Conservation (phyloP, 1,284 basidiomycete genomes). For the Phylloboletellus chloephorus region DNA sequence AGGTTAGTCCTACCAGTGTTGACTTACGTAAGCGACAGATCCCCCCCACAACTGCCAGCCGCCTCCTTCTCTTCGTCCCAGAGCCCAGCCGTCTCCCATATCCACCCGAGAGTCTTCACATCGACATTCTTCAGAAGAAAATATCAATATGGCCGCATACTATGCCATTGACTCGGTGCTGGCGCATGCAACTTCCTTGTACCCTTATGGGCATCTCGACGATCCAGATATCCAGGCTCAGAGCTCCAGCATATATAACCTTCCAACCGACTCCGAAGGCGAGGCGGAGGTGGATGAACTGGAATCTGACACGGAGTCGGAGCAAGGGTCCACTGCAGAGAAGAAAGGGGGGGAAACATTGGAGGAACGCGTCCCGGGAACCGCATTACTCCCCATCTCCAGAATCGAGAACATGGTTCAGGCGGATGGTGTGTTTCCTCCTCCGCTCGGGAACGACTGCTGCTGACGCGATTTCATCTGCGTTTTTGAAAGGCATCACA, state of each 20-base stretch:
- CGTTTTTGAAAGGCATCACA: slow-evolving; percentile 40
- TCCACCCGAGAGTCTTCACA: slow-evolving; percentile 3
- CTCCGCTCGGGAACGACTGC: not conserved
- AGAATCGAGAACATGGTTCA: slow-evolving; percentile 67
- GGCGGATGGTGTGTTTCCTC: slow-evolving; percentile 51
- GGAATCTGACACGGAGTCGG: slow-evolving; percentile 50
- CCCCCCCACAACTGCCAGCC: too few relatives aligned
- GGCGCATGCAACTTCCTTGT: slow-evolving; percentile 30
- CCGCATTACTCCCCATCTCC: slow-evolving; percentile 53
- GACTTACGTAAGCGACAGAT: too few relatives aligned
- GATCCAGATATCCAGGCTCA: slow-evolving; percentile 24
- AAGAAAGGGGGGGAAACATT: slow-evolving; percentile 33
- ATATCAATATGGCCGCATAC: slow-evolving; percentile 29
- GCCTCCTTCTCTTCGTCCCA: slow-evolving; percentile 4
- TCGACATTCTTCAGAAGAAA: slow-evolving; percentile 10
- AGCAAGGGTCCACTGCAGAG: slow-evolving; percentile 31
- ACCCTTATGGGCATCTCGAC: slow-evolving; percentile 27
- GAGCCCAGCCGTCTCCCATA: slow-evolving; percentile 3
- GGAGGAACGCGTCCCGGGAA: slow-evolving; percentile 53
- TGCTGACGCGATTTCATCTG: slow-evolving; percentile 16
- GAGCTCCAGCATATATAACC: slow-evolving; percentile 28
- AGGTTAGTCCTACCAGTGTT: too few relatives aligned
- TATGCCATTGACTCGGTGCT: slow-evolving; percentile 27
- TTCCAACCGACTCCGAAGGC: slow-evolving; percentile 35
- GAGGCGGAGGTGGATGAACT: slow-evolving; percentile 60